Percentiles rank a stretch among this genome's conserved stretches.
These are phyloP conservation scores for Incumbomyces lentus DNA, from an alignment of 2,329 filamentous ascomycete species.

Conservation along the genomic window DNA sequence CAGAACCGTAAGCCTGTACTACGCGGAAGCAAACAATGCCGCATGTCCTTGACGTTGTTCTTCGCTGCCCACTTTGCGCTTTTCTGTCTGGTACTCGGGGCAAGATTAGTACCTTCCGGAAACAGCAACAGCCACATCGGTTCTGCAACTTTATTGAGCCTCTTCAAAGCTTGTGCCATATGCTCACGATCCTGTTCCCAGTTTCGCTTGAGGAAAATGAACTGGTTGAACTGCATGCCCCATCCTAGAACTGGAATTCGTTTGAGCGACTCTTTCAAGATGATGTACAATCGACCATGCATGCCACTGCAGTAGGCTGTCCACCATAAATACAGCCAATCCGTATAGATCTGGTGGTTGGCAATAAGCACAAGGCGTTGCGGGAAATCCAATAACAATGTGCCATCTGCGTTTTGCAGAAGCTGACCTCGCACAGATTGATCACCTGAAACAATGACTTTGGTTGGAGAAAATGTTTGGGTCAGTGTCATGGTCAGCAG, in stretches of 20 bases:
- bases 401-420: conserved; percentile 57
- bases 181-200: conserved; percentile 70
- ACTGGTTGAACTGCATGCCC: conserved; percentile 77
- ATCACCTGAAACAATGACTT: conserved; percentile 74
- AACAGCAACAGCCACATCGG: conserved; percentile 90
- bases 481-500: conserved; percentile 70
- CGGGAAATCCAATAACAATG: conserved; percentile 68
- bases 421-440: conserved; percentile 68
- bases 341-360: conserved; percentile 84
- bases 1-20: conserved; percentile 75
- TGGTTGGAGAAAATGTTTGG: conserved; percentile 77
- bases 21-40: conserved; percentile 65
- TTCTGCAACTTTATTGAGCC: conserved; percentile 52
- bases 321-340: conserved; percentile 93
- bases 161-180: conserved; percentile 62
- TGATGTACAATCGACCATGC: conserved; percentile 82
- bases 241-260: conserved; percentile 69
- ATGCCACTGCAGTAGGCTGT: conserved; percentile 74
- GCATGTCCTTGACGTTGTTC: conserved; percentile 58
- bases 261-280: conserved; percentile 77
- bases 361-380: conserved; percentile 74
- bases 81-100: conserved; percentile 56
- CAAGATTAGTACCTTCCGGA: conserved; percentile 77
- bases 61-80: conserved; percentile 70
- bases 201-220: conserved; percentile 85